Percentiles rank a stretch among this genome's conserved stretches.
Conservation (phyloP, 345 rosid species). For the Nephelium lappaceum region DNA sequence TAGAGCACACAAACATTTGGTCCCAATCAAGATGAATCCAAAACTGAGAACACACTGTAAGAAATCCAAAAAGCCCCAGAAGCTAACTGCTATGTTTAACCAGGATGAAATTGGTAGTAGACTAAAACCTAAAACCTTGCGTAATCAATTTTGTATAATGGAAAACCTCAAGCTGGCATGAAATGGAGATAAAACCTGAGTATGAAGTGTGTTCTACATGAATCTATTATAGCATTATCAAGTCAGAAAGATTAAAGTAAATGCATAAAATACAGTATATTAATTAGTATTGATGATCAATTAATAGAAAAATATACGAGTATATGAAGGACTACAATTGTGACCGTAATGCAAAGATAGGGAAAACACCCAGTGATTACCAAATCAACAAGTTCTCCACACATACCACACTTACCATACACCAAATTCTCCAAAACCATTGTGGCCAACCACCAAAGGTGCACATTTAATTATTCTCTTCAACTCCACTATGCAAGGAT, state of each 20-base stretch:
- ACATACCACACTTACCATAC: constrained; percentile 62
- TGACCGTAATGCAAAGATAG: not conserved
- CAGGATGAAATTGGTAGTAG: not conserved
- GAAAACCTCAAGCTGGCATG: not conserved
- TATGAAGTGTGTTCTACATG: not conserved
- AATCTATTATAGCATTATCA: not conserved
- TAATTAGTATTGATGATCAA: not conserved
- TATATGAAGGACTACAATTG: not conserved
- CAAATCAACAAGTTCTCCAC: constrained; percentile 8
- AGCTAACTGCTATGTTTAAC: not conserved
- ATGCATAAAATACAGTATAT: constrained; percentile 8
- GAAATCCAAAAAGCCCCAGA: not conserved
- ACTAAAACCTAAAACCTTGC: not conserved
- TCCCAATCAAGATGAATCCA: not conserved
- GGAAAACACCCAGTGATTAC: not conserved
- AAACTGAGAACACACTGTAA: not conserved
- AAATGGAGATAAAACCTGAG: not conserved
- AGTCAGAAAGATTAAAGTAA: not conserved
- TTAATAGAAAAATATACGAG: not conserved
- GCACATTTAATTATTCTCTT: constrained; percentile 68
- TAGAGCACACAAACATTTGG: not conserved
- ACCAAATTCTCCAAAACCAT: constrained; percentile 75
- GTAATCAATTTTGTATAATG: not conserved
- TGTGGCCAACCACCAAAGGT: constrained; percentile 68
- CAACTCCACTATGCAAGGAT: constrained; percentile 67